Percentiles rank a stretch among this genome's conserved stretches.
Evolutionary conservation across 441 rosid genomes (phyloP).

Genomic region (Pelargonium australe): DNA sequence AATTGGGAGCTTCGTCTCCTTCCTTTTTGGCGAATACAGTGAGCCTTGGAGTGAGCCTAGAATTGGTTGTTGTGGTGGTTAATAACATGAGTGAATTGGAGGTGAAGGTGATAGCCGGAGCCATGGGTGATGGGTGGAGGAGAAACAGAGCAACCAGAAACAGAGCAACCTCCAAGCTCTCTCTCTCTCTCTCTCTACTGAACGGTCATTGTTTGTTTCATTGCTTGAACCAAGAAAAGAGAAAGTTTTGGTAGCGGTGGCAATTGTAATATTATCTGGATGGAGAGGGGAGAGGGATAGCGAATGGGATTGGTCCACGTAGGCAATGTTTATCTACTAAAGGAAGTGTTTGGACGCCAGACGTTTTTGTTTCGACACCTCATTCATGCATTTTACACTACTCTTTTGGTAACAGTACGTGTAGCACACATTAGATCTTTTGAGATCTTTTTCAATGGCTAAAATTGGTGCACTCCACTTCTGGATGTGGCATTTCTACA

Average conservation of each 20-base stretch:
- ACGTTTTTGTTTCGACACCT: no score
- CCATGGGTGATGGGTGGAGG: constrained; percentile 27
- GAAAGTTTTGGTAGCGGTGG: constrained; percentile 12
- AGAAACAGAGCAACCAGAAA: neutral
- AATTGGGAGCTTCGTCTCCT: constrained; percentile 25
- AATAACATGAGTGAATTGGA: constrained; percentile 43
- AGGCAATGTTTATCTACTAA: constrained; percentile 35
- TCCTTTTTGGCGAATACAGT: constrained; percentile 50
- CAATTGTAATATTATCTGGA: constrained; percentile 39
- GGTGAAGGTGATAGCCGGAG: constrained; percentile 46
- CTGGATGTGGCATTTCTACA: no score
- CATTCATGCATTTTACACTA: no score
- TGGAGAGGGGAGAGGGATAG: constrained; percentile 16
- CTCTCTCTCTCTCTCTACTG: neutral
- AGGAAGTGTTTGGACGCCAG: no score
- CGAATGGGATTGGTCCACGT: constrained; percentile 58
- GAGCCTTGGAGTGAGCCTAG: constrained; percentile 35
- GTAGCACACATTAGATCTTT: no score
- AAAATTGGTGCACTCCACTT: no score
- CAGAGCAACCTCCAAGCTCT: constrained; percentile 2
- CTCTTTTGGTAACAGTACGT: no score
- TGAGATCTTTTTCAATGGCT: no score
- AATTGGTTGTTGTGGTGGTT: constrained; percentile 32
- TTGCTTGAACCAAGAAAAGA: no score
- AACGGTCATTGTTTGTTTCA: no score